Percentiles rank a stretch among this genome's conserved stretches.
These are phyloP conservation scores for Elymus sibiricus DNA, from an alignment of 176 grass and related monocot genomes.

Conservation along the genomic window DNA sequence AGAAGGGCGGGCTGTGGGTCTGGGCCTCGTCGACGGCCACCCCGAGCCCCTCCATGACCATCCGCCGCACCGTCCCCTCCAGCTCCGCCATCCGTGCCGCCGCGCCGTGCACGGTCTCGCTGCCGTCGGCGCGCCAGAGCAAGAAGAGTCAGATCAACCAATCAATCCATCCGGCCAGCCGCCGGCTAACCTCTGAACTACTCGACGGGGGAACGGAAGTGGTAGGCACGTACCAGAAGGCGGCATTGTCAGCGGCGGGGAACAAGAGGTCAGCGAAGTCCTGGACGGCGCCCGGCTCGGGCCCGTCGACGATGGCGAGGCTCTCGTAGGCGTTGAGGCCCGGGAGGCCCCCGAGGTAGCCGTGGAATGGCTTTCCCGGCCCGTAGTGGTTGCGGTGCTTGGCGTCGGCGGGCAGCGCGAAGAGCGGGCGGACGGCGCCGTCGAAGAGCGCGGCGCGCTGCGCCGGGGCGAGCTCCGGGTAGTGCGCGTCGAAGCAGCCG, in stretches of 20 bases:
- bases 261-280: constrained; percentile 50
- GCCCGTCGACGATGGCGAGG: constrained; percentile 43
- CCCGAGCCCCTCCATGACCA: constrained; percentile 64
- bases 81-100: constrained; percentile 18
- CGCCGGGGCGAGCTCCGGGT: constrained; percentile 28
- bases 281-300: neutral
- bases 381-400: constrained; percentile 65
- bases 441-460: constrained; percentile 45
- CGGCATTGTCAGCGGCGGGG: constrained; percentile 33
- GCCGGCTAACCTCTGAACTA: too few species aligned
- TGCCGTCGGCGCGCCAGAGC: neutral
- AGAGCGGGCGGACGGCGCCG: constrained; percentile 43
- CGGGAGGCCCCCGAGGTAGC: constrained; percentile 49
- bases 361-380: constrained; percentile 47
- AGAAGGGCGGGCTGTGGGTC: constrained; percentile 8
- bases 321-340: constrained; percentile 47
- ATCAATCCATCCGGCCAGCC: too few species aligned
- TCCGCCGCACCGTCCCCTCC: constrained; percentile 49
- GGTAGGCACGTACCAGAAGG: constrained; percentile 36
- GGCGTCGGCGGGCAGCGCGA: constrained; percentile 42
- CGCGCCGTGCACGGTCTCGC: constrained; percentile 13
- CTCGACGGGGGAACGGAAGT: neutral
- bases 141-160: neutral
- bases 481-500: constrained; percentile 61
- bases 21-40: constrained; percentile 33